phyloP scores from a whole-genome alignment of 108 stramenopile genomes.

The Mayamaea pseudoterrestris region DNA sequence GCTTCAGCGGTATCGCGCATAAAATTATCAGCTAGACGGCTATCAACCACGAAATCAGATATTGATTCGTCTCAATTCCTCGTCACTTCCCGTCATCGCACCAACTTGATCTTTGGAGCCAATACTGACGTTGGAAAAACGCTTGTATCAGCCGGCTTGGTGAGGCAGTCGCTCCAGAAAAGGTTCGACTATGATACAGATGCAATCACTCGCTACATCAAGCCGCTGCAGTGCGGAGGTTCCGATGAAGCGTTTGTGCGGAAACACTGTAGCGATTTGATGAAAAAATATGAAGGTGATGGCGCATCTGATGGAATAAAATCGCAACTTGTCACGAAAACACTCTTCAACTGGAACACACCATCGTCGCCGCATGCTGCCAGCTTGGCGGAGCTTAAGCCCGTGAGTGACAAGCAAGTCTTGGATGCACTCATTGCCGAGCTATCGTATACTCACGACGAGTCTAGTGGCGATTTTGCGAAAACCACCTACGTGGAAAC shows the following conservation, averaged over 20 bases:
- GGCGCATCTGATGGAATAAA: neutral
- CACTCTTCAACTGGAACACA: conserved; percentile 80
- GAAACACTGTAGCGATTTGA: conserved; percentile 10
- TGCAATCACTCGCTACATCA: conserved; percentile 64
- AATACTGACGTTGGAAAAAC: conserved; percentile 98
- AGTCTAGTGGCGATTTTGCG: neutral
- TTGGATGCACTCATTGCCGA: conserved; percentile 26
- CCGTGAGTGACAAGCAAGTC: conserved; percentile 62
- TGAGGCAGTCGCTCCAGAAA: conserved; percentile 30
- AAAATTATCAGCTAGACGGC: too few species aligned
- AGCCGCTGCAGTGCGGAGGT: conserved; percentile 90
- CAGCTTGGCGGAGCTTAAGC: conserved; percentile 50
- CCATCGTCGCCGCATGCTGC: conserved; percentile 87
- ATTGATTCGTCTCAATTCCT: neutral
- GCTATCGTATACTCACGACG: conserved; percentile 6
- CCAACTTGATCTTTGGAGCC: conserved; percentile 86
- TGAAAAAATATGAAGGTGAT: conserved; percentile 2
- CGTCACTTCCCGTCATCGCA: conserved; percentile 1
- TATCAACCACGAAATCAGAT: too few species aligned
- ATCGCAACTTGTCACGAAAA: conserved; percentile 18
- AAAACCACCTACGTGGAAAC: conserved; percentile 52
- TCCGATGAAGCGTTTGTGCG: conserved; percentile 59
- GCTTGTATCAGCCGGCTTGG: conserved; percentile 72
- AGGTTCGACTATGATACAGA: too few species aligned
- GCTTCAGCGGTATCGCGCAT: too few species aligned